These are phyloP conservation scores for Graphilbum fragrans DNA, from an alignment of 2,329 filamentous ascomycete species.

Conservation along the genomic window DNA sequence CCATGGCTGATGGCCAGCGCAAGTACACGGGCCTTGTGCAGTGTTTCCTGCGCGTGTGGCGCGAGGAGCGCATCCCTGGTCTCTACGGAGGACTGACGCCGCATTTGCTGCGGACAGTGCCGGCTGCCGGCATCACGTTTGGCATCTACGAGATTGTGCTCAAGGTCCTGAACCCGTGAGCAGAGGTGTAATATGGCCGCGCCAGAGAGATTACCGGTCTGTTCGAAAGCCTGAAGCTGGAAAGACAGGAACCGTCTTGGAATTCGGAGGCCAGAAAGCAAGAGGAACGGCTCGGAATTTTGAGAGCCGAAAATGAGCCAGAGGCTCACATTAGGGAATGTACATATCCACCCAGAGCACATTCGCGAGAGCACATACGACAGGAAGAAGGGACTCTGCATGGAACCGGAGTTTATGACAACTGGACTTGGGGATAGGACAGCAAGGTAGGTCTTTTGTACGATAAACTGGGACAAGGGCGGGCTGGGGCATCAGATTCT, in stretches of 20 bases:
- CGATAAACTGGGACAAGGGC: no score
- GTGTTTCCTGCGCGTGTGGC: constrained; percentile 79
- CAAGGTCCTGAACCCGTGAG: constrained; percentile 10
- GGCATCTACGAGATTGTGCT: constrained; percentile 56
- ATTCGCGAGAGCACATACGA: no score
- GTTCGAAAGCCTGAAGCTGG: neutral
- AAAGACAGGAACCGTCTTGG: neutral
- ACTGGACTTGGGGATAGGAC: no score
- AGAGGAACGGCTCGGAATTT: no score
- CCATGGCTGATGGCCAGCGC: constrained; percentile 54
- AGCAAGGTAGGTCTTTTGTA: no score
- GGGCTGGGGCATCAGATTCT: no score
- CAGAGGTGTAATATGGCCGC: neutral
- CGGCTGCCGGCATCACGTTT: constrained; percentile 92
- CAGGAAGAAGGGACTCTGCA: no score
- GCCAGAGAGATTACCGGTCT: neutral
- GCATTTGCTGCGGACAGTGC: constrained; percentile 81
- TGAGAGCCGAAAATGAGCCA: no score
- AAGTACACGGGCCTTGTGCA: constrained; percentile 86
- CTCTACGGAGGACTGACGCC: constrained; percentile 87
- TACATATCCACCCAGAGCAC: no score
- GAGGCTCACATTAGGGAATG: no score
- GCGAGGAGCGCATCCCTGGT: constrained; percentile 74
- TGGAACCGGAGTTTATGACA: no score
- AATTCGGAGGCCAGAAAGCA: neutral